These are phyloP conservation scores for Hygrophorus russula DNA, from an alignment of 768 basidiomycete species.

Conservation along the genomic window DNA sequence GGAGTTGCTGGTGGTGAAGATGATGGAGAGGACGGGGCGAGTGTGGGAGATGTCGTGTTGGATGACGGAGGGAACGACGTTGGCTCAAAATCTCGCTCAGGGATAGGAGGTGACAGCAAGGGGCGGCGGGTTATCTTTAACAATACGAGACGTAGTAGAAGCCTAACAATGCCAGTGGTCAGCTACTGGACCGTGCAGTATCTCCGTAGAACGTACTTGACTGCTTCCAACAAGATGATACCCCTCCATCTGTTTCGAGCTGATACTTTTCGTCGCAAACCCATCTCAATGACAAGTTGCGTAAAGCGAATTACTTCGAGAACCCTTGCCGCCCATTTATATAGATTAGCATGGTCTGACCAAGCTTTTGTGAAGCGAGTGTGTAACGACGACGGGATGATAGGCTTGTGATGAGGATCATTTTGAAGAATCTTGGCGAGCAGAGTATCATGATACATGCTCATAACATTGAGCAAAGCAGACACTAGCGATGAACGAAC, in stretches of 20 bases:
- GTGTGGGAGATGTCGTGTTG: constrained; percentile 45
- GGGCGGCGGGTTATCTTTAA: constrained; percentile 71
- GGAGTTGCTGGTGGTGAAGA: constrained; percentile 54
- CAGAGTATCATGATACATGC: constrained; percentile 94
- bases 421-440: constrained; percentile 53
- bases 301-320: constrained; percentile 72
- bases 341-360: constrained; percentile 55
- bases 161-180: constrained; percentile 33
- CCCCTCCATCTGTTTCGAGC: constrained; percentile 60
- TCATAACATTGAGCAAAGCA: constrained; percentile 74
- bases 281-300: constrained; percentile 87
- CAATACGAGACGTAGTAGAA: constrained; percentile 59
- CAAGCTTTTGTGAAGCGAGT: constrained; percentile 86
- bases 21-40: constrained; percentile 45
- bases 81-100: constrained; percentile 83
- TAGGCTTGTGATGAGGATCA: constrained; percentile 60
- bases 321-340: constrained; percentile 69
- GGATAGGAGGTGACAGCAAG: constrained; percentile 64
- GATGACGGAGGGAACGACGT: constrained; percentile 46
- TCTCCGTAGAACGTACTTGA: constrained; percentile 59
- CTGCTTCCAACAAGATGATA: constrained; percentile 62
- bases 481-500: constrained; percentile 47
- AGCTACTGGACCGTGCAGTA: constrained; percentile 4
- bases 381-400: constrained; percentile 69
- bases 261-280: constrained; percentile 59